Base-by-base conservation (phyloP, 192 early-diverging fungal species). In the Backusella circina region DNA sequence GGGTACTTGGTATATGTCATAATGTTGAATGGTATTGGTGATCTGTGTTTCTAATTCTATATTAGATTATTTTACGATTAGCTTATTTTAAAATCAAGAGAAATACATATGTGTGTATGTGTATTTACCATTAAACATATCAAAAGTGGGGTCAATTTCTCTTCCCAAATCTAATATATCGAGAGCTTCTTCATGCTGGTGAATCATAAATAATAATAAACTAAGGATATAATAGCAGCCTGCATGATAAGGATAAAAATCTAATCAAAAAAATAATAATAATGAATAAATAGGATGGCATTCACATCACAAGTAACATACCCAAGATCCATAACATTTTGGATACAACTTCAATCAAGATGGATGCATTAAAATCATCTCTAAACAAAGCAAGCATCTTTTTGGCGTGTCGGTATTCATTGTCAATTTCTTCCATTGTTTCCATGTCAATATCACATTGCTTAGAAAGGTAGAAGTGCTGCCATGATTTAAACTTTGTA, bases 321-420 rank as follows among this genome's bases (percentile, higher is more conserved):
- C 66, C 66, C 7, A 67, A 38, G 16, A 67, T 67, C 66, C 66
- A 67, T 36, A 67, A 7, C 66, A 67, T 67, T n/a, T 67, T 67
- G 15, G 35, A 23, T 23, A 35, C 66, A 21, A 67, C n/a, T 67
- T 67, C 33, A 23, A 67, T 67, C 35, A 67, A 67, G 5, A 68
- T 38, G 21, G 67, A 68, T 38, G 32, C 37, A 21, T 68, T 37
- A 37, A 68, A 21, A 23, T 68, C 67, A 68, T 68, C 67, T 68
- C 36, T 35, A 68, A 68, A 68, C 21, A 36, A 37, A 2, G 4
- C 21, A 0, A 38, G 21, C 16, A 37, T 26, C 21, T 68, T 37
- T 21, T 68, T 33, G 1, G 35, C 67, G 7, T 68, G n/a, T 37
- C 21, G 37, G 26, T 23, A 68, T 68, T 68, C 67, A 23, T 68